Base-by-base conservation (phyloP, 108 stramenopile species). In the Pseudonitzschia multiseries region DNA sequence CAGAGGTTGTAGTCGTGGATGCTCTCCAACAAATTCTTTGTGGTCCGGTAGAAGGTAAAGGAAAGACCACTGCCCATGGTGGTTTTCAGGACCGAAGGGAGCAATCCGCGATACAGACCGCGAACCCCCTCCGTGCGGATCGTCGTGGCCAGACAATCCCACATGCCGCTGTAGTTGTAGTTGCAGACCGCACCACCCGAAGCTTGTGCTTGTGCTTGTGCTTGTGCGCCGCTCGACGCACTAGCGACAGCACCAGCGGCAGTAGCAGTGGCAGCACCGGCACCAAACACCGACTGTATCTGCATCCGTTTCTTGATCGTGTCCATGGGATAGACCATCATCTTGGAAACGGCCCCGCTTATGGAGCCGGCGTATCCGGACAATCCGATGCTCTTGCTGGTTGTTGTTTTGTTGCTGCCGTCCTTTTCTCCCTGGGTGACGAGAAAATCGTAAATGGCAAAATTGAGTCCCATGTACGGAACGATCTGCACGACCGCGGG, bases 291-390 rank as follows among this genome's bases (percentile, higher is more conserved):
- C 50, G 91, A 88, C 75, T 95, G 92, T n/a, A 88, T 90, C 82
- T 98, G 97, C 31, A 98, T 63, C n/a, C 96, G 78, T 71, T 93
- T 92, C 81, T 98, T 98, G 6, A 97, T 79, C 12, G 97, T 98
- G 79, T 98, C 97, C 42, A 97, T 75, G 0, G 97, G 97, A 81
- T 96, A 98, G 0, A 98, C 92, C 1, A 88, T 48, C 18, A 97
- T 78, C 80, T 98, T 98, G 54, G 90, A 86, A 9, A 88, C 71
- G 8, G 87, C 91, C 24, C 97, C 97, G 15, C 93, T 83, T 18
- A 92, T 82, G 50, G 88, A 86, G 4, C 97, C 97, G 29, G 90
- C 95, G 32, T 75, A 75, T 1, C 69, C 81, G 10, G 80, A 79
- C 42, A 83, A 70, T 40, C 69, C 76, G 21, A 84, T 57, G 52